These are phyloP conservation scores for Sporothrix schenckii DNA, from an alignment of 2,329 filamentous ascomycete genomes.

Conservation along the genomic window DNA sequence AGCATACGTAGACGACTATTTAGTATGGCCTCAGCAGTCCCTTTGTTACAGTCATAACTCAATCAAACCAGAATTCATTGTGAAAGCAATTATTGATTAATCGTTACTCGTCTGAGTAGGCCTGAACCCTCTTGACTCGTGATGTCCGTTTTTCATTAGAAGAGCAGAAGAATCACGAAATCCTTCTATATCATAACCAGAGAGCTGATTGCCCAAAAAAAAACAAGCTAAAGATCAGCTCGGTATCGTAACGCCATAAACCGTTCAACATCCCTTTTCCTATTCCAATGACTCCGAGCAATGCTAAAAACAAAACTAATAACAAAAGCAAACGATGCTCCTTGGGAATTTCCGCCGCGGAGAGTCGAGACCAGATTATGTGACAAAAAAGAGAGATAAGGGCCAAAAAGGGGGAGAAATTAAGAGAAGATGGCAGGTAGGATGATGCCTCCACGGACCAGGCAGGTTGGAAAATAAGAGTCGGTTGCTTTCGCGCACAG, in stretches of 20 bases:
- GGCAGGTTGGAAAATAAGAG: conserved; percentile 12
- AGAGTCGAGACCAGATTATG: conserved; percentile 10
- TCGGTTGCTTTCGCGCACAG: conserved; percentile 24
- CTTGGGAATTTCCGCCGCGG: not conserved
- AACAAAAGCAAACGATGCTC: not conserved
- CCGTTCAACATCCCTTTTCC: conserved; percentile 9
- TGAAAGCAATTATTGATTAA: not conserved
- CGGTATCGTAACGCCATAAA: conserved; percentile 29
- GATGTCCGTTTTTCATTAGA: too few species aligned
- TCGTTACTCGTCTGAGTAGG: not conserved
- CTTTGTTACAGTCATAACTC: too few species aligned
- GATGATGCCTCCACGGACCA: not conserved
- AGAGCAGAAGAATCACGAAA: not conserved
- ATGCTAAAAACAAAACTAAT: conserved; percentile 26
- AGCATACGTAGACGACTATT: too few species aligned
- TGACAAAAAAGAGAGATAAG: not conserved
- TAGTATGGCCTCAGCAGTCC: too few species aligned
- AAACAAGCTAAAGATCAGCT: conserved; percentile 6
- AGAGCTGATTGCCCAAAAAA: not conserved
- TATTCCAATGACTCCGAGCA: conserved; percentile 33
- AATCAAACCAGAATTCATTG: too few species aligned
- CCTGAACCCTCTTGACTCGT: not conserved
- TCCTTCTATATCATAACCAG: not conserved
- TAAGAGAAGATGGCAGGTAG: too few species aligned
- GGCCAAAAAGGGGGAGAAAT: not conserved